A percentile compares a stretch with the other conserved stretches of the same genome.
These are phyloP conservation scores for Botrytis pseudocinerea DNA, from an alignment of 2,329 filamentous ascomycete genomes.

Conservation along the genomic window DNA sequence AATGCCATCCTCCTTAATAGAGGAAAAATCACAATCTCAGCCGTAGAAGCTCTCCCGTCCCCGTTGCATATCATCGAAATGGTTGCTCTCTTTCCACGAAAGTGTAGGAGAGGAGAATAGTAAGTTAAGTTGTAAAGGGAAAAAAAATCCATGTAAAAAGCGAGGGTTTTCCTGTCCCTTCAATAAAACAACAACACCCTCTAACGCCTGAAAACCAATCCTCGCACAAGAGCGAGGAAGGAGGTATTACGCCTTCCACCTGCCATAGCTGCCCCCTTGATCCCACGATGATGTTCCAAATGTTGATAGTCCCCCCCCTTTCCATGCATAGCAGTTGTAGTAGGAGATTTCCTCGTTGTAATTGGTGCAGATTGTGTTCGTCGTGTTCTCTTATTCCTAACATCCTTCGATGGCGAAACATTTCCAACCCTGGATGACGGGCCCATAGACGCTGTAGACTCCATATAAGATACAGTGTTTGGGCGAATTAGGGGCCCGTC, in stretches of 20 bases:
- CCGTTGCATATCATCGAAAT: constrained; percentile 12
- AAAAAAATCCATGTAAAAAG: constrained; percentile 20
- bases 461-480: constrained; percentile 19
- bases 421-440: constrained; percentile 30
- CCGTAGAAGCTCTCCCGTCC: not conserved
- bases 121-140: constrained; percentile 12
- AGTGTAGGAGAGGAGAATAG: constrained; percentile 14
- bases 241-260: constrained; percentile 23
- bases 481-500: constrained; percentile 52
- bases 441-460: constrained; percentile 28
- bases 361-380: constrained; percentile 21
- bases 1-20: not conserved
- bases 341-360: constrained; percentile 11
- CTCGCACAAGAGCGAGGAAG: constrained; percentile 23
- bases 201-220: constrained; percentile 24
- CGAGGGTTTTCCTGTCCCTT: constrained; percentile 11
- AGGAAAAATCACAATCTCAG: not conserved
- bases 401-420: constrained; percentile 12
- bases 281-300: constrained; percentile 17
- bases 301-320: constrained; percentile 21
- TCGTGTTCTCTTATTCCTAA: constrained; percentile 22
- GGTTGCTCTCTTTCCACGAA: not conserved
- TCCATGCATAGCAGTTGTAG: constrained; percentile 16
- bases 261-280: not conserved
- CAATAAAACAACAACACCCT: constrained; percentile 22